These are phyloP conservation scores for Cytospora paraplurivora DNA, from an alignment of 2,329 filamentous ascomycete species.

Conservation along the genomic window DNA sequence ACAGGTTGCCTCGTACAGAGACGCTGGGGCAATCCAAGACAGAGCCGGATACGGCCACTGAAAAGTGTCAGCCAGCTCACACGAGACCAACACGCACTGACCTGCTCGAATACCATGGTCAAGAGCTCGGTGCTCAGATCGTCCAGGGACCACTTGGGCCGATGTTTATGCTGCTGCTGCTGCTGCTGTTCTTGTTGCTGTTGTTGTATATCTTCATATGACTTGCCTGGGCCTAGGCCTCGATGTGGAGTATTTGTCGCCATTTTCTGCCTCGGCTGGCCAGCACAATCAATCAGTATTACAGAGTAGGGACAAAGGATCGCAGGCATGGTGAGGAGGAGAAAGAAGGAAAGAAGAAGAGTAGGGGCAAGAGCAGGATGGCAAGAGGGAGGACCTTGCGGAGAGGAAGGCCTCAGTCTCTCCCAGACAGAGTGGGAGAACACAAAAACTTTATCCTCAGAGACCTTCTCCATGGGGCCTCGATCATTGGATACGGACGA, in stretches of 20 bases:
- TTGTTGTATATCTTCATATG: conserved; percentile 29
- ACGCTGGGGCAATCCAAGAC: neutral
- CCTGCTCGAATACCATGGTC: conserved; percentile 46
- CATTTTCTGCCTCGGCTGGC: conserved; percentile 30
- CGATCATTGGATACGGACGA: conserved; percentile 12
- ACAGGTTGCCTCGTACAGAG: neutral
- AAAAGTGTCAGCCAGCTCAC: neutral
- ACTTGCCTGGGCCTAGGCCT: conserved; percentile 27
- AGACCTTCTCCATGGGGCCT: conserved; percentile 10
- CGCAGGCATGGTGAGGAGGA: conserved; percentile 18
- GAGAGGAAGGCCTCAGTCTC: neutral
- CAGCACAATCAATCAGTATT: conserved; percentile 16
- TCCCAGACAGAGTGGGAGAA: neutral
- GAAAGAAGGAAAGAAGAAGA: neutral
- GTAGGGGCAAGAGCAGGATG: conserved; percentile 14
- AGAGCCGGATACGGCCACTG: too few species aligned
- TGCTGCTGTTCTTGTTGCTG: conserved; percentile 10
- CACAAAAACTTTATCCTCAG: conserved; percentile 12
- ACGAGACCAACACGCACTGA: conserved; percentile 30
- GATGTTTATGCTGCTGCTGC: conserved; percentile 3
- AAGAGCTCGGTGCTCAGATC: conserved; percentile 48
- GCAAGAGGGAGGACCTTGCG: conserved; percentile 9
- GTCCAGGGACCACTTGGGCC: conserved; percentile 36
- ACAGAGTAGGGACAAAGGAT: conserved; percentile 5
- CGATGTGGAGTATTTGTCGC: conserved; percentile 30